phyloP scores from a whole-genome alignment of 305 asterid genomes.

The Rubia tinctorum region DNA sequence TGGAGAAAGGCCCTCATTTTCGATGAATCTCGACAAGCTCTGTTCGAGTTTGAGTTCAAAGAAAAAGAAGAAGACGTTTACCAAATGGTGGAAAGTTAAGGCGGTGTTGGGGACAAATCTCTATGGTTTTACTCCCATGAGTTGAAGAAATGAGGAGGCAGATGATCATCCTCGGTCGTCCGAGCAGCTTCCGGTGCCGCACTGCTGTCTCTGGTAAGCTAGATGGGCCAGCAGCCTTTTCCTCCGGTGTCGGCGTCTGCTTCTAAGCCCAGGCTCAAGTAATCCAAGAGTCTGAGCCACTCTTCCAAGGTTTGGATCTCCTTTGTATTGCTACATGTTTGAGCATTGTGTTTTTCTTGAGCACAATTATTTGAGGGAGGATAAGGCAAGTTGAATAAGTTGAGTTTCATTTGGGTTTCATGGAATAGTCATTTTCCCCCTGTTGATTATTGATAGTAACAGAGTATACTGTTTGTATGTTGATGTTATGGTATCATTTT shows the following conservation, averaged over 20 bases:
- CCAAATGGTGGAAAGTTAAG: conserved; percentile 82
- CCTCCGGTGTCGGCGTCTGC: conserved; percentile 57
- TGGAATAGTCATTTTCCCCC: not conserved
- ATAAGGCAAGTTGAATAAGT: not conserved
- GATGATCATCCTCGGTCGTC: conserved; percentile 43
- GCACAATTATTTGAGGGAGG: not conserved
- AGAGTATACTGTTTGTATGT: not conserved
- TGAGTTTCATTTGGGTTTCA: not conserved
- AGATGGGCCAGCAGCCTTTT: conserved; percentile 39
- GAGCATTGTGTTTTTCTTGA: not conserved
- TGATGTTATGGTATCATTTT: not conserved
- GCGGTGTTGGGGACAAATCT: conserved; percentile 68
- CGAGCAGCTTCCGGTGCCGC: conserved; percentile 58
- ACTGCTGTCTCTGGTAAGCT: conserved; percentile 53
- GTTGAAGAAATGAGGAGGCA: conserved; percentile 38
- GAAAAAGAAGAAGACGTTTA: conserved; percentile 44
- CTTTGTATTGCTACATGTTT: not conserved
- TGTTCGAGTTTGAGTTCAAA: conserved; percentile 6
- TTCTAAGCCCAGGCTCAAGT: conserved; percentile 43
- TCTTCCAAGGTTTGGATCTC: conserved; percentile 72
- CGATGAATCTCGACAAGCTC: conserved; percentile 18
- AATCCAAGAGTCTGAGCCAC: conserved; percentile 81
- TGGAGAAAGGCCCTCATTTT: not conserved
- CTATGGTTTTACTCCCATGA: conserved; percentile 53
- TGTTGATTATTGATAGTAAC: not conserved